Percentiles rank a stretch among this genome's conserved stretches.
phyloP scores from a whole-genome alignment of 371 early-diverging fungal genomes.

The Haplosporangium sp. region DNA sequence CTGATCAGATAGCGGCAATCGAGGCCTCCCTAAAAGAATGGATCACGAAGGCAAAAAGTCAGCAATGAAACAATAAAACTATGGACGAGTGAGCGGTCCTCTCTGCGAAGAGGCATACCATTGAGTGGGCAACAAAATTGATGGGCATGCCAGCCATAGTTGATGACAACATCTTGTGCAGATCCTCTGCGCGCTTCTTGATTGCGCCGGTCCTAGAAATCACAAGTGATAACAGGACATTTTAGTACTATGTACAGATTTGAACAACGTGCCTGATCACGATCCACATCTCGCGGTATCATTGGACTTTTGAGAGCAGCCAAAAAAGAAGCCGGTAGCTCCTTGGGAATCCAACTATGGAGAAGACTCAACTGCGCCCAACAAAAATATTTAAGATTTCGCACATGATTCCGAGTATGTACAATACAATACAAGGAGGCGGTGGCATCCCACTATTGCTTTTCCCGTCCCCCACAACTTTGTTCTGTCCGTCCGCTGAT shows the following conservation, averaged over 20 bases:
- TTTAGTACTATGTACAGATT: too few species aligned
- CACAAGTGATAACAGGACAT: not conserved
- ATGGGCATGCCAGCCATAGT: conserved; percentile 68
- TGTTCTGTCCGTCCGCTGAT: too few species aligned
- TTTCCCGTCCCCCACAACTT: too few species aligned
- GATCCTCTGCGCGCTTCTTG: conserved; percentile 79
- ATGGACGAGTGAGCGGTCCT: conserved; percentile 11
- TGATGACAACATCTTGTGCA: conserved; percentile 72
- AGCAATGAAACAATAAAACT: conserved; percentile 9
- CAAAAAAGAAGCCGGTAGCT: too few species aligned
- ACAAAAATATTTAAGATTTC: conserved; percentile 14
- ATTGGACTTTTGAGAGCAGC: too few species aligned
- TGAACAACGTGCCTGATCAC: too few species aligned
- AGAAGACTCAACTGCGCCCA: conserved; percentile 27
- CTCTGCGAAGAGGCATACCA: conserved; percentile 61
- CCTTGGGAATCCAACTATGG: too few species aligned
- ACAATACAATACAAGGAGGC: not conserved
- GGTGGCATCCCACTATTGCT: too few species aligned
- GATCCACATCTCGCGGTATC: too few species aligned
- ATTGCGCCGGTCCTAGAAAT: conserved; percentile 75
- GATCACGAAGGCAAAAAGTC: not conserved
- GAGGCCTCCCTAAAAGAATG: conserved; percentile 75
- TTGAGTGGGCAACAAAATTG: conserved; percentile 91
- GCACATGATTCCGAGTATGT: conserved; percentile 5
- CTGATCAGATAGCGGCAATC: conserved; percentile 88